Percentiles rank a stretch among this genome's conserved stretches.
Evolutionary conservation across 768 basidiomycete genomes (phyloP).

Genomic region (Suillus sp.): DNA sequence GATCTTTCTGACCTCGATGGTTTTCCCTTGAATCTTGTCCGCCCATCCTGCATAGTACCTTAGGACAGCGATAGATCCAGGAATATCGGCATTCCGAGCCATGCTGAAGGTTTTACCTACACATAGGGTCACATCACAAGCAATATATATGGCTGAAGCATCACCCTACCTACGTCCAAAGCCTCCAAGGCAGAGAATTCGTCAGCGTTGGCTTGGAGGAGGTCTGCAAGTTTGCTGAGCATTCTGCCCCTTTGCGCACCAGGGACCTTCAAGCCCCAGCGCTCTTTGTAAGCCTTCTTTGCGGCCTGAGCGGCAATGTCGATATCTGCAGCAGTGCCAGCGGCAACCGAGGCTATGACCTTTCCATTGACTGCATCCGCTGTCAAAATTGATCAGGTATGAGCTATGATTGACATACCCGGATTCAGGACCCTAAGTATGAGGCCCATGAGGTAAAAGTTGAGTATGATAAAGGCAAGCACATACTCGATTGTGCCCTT

Average conservation of each 20-base stretch:
- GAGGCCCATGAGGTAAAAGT: not conserved
- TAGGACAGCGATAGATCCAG: constrained; percentile 11
- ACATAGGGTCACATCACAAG: not conserved
- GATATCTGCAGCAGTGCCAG: constrained; percentile 44
- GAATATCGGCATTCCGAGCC: constrained; percentile 29
- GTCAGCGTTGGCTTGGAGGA: constrained; percentile 50
- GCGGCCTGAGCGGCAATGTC: constrained; percentile 47
- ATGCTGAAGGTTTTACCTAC: constrained; percentile 42
- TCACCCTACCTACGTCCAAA: constrained; percentile 44
- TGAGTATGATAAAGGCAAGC: not conserved
- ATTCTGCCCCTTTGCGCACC: constrained; percentile 42
- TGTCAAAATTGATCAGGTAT: not conserved
- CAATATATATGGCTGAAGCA: not conserved
- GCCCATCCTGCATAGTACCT: constrained; percentile 54
- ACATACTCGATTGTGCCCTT: constrained; percentile 13
- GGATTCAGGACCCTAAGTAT: constrained; percentile 22
- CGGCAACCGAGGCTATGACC: constrained; percentile 35
- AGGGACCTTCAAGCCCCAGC: constrained; percentile 56
- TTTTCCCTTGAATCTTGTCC: constrained; percentile 46
- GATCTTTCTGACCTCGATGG: constrained; percentile 19
- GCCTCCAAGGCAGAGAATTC: constrained; percentile 54
- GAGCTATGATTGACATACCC: constrained; percentile 2
- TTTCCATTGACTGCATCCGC: constrained; percentile 40
- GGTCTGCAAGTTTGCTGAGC: constrained; percentile 50
- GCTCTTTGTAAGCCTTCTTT: constrained; percentile 39